These are phyloP conservation scores for Penicillium subrubescens DNA, from an alignment of 495 filamentous ascomycete genomes.

Conservation along the genomic window DNA sequence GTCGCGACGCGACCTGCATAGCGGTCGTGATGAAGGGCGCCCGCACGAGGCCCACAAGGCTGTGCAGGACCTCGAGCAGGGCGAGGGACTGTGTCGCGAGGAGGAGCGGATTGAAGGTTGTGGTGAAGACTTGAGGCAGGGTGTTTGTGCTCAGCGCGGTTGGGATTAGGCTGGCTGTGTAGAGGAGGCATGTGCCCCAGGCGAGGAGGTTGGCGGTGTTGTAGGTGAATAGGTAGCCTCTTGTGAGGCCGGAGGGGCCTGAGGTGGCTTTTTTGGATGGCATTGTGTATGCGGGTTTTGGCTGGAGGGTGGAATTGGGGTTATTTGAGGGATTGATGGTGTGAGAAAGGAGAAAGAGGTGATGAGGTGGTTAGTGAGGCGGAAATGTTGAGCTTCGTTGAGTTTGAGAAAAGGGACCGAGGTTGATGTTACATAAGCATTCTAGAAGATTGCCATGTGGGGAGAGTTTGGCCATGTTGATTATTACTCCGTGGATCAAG, in stretches of 20 bases:
- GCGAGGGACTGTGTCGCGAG: slow-evolving; percentile 83
- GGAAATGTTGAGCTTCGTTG: not conserved
- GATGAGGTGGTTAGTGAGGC: not conserved
- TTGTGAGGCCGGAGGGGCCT: slow-evolving; percentile 29
- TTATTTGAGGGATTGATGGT: not conserved
- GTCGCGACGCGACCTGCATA: slow-evolving; percentile 83
- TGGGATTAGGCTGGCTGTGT: slow-evolving; percentile 52
- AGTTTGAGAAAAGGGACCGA: slow-evolving; percentile 20
- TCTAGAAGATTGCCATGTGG: slow-evolving; percentile 23
- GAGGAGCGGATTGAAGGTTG: slow-evolving; percentile 66
- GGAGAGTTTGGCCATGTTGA: not conserved
- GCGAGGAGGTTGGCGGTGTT: slow-evolving; percentile 73
- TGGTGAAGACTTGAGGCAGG: slow-evolving; percentile 52
- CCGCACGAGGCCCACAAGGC: slow-evolving; percentile 72
- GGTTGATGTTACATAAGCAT: slow-evolving; percentile 26
- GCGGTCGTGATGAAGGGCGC: slow-evolving; percentile 80
- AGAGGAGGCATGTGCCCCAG: slow-evolving; percentile 73
- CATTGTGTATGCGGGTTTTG: too few relatives aligned
- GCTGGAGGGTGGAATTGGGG: not conserved
- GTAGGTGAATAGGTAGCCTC: slow-evolving; percentile 75
- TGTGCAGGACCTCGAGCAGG: slow-evolving; percentile 79
- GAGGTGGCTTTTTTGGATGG: slow-evolving; percentile 16
- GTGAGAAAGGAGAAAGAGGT: not conserved
- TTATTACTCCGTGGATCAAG: not conserved
- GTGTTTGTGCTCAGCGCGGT: slow-evolving; percentile 31